Base-by-base conservation (phyloP, 169 alveolate genomes). In the Plasmodium blacklocki region DNA sequence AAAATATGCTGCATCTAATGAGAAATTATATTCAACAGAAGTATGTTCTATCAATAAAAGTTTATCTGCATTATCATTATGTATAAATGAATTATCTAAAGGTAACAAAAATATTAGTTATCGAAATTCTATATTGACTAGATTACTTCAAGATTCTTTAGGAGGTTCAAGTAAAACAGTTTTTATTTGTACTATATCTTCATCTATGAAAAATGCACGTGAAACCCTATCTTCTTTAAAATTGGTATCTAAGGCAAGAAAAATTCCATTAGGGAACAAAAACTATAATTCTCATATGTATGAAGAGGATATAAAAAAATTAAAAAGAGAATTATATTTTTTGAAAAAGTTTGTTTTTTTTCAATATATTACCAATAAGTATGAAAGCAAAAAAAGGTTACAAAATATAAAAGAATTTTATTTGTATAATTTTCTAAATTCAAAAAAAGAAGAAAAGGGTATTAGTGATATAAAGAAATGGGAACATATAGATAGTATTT, bases 21-120 rank as follows among this genome's bases (percentile, higher is more conserved):
- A 85, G 63, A 91, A 88, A 88, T 52, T 63, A 26, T 93, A 93
- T 47, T 64, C 92, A 47, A 91, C 93, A 73, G 96, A 93, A 74
- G 93, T 93, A 7, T 93, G 96, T 39, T 92, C 96, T 7, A 93
- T 93, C 23, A 93, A 93, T 72, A 60, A 88, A 59, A 93, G 96
- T 91, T 83, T 93, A 32, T 93, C 96, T 2, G 93, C 94, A 2
- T 67, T 93, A 32, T 87, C 94, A 3, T 73, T 93, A 14, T 93
- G 96, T 75, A 91, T 93, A 18, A 89, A 93, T 54, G 95, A 93
- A 29, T 88, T 93, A 71, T 80, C 95, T 11, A 58, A 80, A 85
- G 96, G 93, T 23, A 52, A 88, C 47, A 86, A 86, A 72, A 86
- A 72, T 60, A 86, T 86, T 15, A 86, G 92, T 18, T 86, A 71